phyloP scores from a whole-genome alignment of 441 rosid species.

The Capsella rubella region DNA sequence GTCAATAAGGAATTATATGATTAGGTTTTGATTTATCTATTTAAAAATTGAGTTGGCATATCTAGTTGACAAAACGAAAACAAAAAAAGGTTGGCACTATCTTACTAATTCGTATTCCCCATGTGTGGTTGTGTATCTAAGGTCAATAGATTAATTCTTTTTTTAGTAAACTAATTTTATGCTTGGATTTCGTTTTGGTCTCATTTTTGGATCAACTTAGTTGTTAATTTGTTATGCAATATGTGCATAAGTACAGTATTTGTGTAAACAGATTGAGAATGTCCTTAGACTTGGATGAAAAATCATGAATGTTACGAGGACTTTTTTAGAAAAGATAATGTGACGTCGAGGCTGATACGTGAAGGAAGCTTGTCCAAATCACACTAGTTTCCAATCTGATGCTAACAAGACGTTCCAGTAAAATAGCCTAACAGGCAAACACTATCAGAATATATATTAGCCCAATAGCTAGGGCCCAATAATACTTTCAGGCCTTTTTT shows the following conservation, averaged over 20 bases:
- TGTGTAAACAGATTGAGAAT: constrained; percentile 4
- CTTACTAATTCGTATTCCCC: background rate
- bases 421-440: background rate
- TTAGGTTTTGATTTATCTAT: background rate
- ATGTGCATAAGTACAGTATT: too few relatives aligned
- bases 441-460: background rate
- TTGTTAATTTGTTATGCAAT: background rate
- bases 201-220: too few relatives aligned
- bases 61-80: background rate
- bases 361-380: background rate
- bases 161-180: background rate
- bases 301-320: background rate
- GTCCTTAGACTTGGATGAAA: background rate
- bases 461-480: constrained; percentile 8
- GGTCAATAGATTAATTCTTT: background rate
- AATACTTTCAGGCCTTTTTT: background rate
- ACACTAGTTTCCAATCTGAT: background rate
- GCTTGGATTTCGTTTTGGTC: background rate
- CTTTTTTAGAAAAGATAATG: too few relatives aligned
- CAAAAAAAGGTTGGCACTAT: background rate
- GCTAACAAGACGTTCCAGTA: background rate
- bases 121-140: background rate
- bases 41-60: constrained; percentile 8
- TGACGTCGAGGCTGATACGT: background rate
- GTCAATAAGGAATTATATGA: background rate